Percentiles rank a stretch among this genome's conserved stretches.
Conservation (phyloP, 257 asterid species). For the Mitragyna speciosa region DNA sequence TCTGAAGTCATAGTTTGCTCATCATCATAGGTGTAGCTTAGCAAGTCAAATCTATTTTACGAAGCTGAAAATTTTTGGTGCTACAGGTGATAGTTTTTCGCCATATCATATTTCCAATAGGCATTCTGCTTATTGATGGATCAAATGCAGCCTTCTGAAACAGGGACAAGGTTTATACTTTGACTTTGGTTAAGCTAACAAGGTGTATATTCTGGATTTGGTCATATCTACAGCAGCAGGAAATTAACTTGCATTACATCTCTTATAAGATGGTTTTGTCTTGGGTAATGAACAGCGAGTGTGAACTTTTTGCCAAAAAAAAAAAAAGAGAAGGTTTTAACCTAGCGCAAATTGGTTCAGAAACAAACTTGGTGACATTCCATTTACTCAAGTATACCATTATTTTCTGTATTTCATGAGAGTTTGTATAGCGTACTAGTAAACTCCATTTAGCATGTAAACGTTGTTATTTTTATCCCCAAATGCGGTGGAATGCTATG, state of each 20-base stretch:
- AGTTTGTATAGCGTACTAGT: neutral
- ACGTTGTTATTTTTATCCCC: neutral
- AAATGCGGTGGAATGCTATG: no score
- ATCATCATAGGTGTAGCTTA: neutral
- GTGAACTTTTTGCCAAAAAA: neutral
- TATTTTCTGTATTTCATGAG: neutral
- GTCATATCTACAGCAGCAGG: slow-evolving; percentile 1
- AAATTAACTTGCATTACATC: neutral
- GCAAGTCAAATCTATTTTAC: neutral
- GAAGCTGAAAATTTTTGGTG: slow-evolving; percentile 5
- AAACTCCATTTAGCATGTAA: neutral
- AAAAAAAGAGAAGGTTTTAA: neutral
- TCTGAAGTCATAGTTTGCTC: slow-evolving; percentile 1
- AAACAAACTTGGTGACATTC: slow-evolving; percentile 2
- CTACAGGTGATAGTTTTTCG: neutral
- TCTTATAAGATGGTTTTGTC: slow-evolving; percentile 1
- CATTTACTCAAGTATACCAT: neutral
- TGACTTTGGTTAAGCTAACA: slow-evolving; percentile 15
- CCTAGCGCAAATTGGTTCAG: neutral
- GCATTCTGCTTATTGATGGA: neutral
- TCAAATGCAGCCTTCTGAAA: neutral
- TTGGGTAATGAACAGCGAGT: neutral
- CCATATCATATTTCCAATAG: neutral
- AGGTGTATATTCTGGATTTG: slow-evolving; percentile 2
- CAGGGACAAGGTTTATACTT: neutral